Percentiles rank a stretch among this genome's conserved stretches.
Evolutionary conservation across 1,284 basidiomycete species (phyloP).

Genomic region (Meira miltonrushii): DNA sequence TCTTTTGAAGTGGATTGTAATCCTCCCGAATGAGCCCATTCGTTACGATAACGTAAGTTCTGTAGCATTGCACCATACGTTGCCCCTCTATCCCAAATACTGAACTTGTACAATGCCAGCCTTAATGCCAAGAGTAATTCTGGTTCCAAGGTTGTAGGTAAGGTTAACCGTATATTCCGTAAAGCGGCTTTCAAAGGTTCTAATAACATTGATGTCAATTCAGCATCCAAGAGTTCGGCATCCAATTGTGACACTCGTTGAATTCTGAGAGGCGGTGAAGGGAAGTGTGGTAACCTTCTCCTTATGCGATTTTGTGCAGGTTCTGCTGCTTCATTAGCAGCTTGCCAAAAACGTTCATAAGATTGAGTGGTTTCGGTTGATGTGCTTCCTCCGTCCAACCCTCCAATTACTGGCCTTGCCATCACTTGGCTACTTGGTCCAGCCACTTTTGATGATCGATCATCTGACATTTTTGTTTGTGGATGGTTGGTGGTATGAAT

Average conservation of each 20-base stretch:
- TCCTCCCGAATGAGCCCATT: conserved; percentile 40
- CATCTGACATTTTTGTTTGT: neutral
- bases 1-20: conserved; percentile 34
- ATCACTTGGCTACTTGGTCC: neutral
- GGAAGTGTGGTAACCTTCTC: conserved; percentile 35
- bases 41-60: conserved; percentile 62
- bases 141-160: conserved; percentile 67
- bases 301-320: conserved; percentile 32
- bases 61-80: conserved; percentile 89
- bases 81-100: conserved; percentile 72
- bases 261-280: conserved; percentile 44
- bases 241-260: conserved; percentile 81
- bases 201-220: conserved; percentile 74
- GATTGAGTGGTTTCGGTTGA: neutral
- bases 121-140: conserved; percentile 75
- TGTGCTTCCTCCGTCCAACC: too few relatives aligned
- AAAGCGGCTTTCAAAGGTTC: conserved; percentile 76
- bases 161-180: conserved; percentile 58
- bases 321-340: conserved; percentile 28
- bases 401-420: neutral
- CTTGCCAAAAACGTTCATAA: conserved; percentile 33
- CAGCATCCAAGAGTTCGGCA: conserved; percentile 83
- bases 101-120: conserved; percentile 74
- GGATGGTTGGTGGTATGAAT: too few relatives aligned
- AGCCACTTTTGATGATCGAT: neutral